Evolutionary conservation across 345 rosid genomes (phyloP).

Genomic region (Laguncularia racemosa): DNA sequence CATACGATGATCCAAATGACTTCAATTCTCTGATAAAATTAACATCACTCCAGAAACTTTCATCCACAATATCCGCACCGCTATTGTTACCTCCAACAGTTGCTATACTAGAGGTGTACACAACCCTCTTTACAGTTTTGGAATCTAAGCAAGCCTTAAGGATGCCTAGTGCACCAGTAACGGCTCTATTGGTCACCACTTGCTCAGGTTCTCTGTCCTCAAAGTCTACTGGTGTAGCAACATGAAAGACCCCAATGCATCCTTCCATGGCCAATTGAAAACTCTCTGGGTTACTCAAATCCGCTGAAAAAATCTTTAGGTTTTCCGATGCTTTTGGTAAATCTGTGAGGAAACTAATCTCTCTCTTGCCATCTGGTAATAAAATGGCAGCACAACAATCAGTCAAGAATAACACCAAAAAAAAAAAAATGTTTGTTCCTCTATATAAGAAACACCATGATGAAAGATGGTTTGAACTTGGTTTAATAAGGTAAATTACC

Average conservation of each 20-base stretch:
- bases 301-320: constrained; percentile 29
- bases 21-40: constrained; percentile 2
- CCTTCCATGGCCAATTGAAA: constrained; percentile 18
- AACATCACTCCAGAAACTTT: constrained; percentile 25
- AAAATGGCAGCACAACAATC: not conserved
- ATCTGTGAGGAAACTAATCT: constrained; percentile 43
- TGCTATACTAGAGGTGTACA: constrained; percentile 51
- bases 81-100: constrained; percentile 2
- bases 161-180: constrained; percentile 44
- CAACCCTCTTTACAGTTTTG: constrained; percentile 47
- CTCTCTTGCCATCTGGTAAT: constrained; percentile 35
- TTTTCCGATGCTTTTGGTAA: constrained; percentile 46
- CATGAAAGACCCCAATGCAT: constrained; percentile 22
- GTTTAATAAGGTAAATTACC: too few species aligned
- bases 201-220: constrained; percentile 34
- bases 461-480: too few species aligned
- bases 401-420: too few species aligned
- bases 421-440: not conserved
- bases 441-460: not conserved
- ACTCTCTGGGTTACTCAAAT: constrained; percentile 19
- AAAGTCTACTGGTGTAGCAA: constrained; percentile 17
- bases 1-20: not conserved
- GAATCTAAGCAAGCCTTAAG: constrained; percentile 40
- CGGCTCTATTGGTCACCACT: constrained; percentile 33
- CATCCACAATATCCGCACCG: constrained; percentile 15